Percentiles rank a stretch among this genome's conserved stretches.
These are phyloP conservation scores for Wickerhamiella spandovensis DNA, from an alignment of 805 yeast genomes.

Conservation along the genomic window DNA sequence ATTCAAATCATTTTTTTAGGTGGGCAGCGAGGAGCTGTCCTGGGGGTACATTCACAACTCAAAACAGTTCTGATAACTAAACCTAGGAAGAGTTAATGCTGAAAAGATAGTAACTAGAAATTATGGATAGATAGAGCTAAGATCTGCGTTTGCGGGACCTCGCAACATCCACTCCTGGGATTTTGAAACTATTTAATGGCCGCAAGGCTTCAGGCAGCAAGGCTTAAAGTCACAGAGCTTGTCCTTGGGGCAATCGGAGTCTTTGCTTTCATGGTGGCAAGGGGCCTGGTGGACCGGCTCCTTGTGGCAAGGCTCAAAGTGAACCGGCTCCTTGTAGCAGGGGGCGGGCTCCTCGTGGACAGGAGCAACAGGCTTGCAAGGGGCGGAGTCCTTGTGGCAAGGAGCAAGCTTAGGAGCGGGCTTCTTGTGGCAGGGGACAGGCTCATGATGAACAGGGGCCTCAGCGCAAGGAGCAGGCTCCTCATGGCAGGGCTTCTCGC, in stretches of 20 bases:
- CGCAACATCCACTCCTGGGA: background rate
- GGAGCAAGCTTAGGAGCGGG: background rate
- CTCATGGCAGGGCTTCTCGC: background rate
- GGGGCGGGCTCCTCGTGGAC: background rate
- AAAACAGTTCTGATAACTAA: too few relatives aligned
- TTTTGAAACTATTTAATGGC: background rate
- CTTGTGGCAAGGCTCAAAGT: background rate
- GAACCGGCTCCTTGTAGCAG: background rate
- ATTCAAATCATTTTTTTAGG: too few relatives aligned
- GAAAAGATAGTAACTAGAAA: background rate
- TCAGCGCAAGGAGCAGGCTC: background rate
- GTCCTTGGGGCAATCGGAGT: constrained; percentile 1
- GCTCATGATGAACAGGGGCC: background rate
- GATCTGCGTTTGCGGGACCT: background rate
- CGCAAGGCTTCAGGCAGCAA: background rate
- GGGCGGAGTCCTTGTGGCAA: background rate
- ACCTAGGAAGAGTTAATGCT: too few relatives aligned
- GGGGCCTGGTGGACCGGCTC: background rate
- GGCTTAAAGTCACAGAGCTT: background rate
- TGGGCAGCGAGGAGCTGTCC: too few relatives aligned
- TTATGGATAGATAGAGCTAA: background rate
- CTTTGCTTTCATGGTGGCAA: background rate
- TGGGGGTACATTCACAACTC: too few relatives aligned
- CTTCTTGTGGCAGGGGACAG: background rate
- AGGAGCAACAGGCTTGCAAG: too few relatives aligned